phyloP scores from a whole-genome alignment of 2,329 filamentous ascomycete genomes.

The Hypocreales sp. region DNA sequence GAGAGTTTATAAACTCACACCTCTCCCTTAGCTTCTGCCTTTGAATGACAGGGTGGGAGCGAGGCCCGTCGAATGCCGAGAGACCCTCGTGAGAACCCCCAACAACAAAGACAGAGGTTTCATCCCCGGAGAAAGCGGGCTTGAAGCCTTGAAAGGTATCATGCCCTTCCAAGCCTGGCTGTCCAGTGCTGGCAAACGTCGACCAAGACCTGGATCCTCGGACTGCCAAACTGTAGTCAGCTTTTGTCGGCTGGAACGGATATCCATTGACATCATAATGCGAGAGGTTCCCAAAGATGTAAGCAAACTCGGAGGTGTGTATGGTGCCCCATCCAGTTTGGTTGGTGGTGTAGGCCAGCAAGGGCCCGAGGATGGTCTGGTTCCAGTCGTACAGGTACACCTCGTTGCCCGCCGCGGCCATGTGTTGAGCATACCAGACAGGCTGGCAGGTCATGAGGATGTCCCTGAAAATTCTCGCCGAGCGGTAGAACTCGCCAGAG shows the following conservation, averaged over 20 bases:
- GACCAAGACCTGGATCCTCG: constrained; percentile 30
- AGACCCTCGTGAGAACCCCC: constrained; percentile 27
- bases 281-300: constrained; percentile 30
- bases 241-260: constrained; percentile 18
- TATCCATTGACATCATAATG: constrained; percentile 22
- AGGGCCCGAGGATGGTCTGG: constrained; percentile 33
- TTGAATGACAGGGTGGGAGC: constrained; percentile 17
- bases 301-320: constrained; percentile 37
- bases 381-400: constrained; percentile 37
- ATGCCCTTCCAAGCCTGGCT: constrained; percentile 13
- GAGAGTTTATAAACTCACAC: constrained; percentile 29
- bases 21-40: constrained; percentile 27
- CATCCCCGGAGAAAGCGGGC: constrained; percentile 16
- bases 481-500: constrained; percentile 31
- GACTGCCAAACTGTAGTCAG: constrained; percentile 22
- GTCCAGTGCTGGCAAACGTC: constrained; percentile 24
- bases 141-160: constrained; percentile 25
- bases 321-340: constrained; percentile 26
- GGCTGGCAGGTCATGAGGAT: constrained; percentile 34
- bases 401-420: constrained; percentile 19
- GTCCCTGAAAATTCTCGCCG: constrained; percentile 32
- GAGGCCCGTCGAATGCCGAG: constrained; percentile 19
- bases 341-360: constrained; percentile 17
- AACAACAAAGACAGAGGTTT: constrained; percentile 22
- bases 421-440: constrained; percentile 22